phyloP scores from a whole-genome alignment of 306 rosid genomes.

The Malus fusca region DNA sequence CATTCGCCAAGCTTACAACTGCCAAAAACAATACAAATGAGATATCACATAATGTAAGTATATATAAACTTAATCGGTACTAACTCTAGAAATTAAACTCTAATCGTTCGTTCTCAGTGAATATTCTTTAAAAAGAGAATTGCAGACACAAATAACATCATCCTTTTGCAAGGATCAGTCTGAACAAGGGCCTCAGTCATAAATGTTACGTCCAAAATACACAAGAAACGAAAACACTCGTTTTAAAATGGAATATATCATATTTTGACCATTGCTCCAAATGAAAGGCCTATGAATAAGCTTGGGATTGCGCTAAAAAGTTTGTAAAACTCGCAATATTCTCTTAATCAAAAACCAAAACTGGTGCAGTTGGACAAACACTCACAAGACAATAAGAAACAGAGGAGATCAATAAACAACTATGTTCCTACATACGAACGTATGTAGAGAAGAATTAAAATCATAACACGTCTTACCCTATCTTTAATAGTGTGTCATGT shows the following conservation, averaged over 20 bases:
- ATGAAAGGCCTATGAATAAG: too few species aligned
- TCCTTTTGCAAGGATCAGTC: too few species aligned
- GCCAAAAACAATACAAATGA: slow-evolving; percentile 11
- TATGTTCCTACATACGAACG: not conserved
- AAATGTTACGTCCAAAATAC: not conserved
- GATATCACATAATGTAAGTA: not conserved
- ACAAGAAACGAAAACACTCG: not conserved
- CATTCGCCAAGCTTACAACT: slow-evolving; percentile 88
- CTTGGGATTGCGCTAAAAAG: too few species aligned
- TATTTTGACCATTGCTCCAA: too few species aligned
- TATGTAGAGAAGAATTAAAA: not conserved
- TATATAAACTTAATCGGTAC: not conserved
- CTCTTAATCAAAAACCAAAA: not conserved
- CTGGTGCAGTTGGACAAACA: not conserved
- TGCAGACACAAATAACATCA: not conserved
- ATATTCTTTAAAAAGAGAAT: not conserved
- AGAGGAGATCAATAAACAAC: not conserved
- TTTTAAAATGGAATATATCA: not conserved
- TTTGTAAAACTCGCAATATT: not conserved
- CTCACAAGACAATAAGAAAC: not conserved
- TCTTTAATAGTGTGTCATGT: slow-evolving; percentile 66
- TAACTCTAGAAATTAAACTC: not conserved
- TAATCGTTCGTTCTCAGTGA: not conserved
- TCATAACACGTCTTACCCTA: slow-evolving; percentile 60
- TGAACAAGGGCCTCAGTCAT: too few species aligned